Evolutionary conservation across 1,139 yeast genomes (phyloP), one percentile per base, ranked within the genome.

Genomic region (Geotrichum restrictum): DNA sequence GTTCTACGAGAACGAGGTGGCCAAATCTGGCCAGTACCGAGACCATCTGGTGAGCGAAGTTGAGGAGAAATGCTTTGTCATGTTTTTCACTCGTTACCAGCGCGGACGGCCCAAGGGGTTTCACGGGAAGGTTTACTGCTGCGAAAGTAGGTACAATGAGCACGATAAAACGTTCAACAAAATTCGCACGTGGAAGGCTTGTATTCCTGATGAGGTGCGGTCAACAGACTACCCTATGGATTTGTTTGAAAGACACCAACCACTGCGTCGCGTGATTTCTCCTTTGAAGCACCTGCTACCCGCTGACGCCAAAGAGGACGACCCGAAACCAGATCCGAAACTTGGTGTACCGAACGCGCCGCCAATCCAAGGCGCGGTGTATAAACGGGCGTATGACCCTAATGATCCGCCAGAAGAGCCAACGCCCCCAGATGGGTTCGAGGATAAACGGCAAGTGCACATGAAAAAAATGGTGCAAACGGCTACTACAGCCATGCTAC

Each of bases 161-260:
- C 78, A 80, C 55, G 95, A 87, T 63, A 89, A 88, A 66, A 85
- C 84, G 29, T 93, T 93, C 74, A 93, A 93, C 71, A 85, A 93
- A 66, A 93, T 93, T 63, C 80, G 98, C 65, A 93, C 98, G 1
- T 93, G 98, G 98, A 91, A 88, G 69, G 98, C 97, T 3, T 93
- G 98, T 73, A 78, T 93, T 60, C 98, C 98, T 0, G 98, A 93
- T 69, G 98, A 91, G 66, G 87, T 91, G 41, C 81, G 98, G 64
- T 91, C 86, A 58, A 78, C 81, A 50, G 98, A 93, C 67, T 74
- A 73, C 55, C 88, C 88, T 48, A 91, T 94, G 60, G 83, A 83
- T 42, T 51, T 63, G 52, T 74, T 70, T 62, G 76, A 71, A 21
- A 62, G 64, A 40, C 80, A 82, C 1, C 66, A 71, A 31, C 82